phyloP scores from a whole-genome alignment of 805 yeast species.

The Hanseniaspora singularis region DNA sequence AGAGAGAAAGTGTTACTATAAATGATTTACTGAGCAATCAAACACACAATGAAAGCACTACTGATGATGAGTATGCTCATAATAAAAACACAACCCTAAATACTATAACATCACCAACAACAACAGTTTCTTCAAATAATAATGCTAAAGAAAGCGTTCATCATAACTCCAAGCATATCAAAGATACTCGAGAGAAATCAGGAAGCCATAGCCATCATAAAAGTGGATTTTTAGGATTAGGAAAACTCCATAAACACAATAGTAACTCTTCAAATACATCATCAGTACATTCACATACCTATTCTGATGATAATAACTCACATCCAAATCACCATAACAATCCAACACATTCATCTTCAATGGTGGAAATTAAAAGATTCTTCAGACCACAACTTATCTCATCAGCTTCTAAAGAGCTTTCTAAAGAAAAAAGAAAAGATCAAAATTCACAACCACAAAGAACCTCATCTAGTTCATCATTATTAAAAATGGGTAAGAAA shows the following conservation, averaged over 20 bases:
- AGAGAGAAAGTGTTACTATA: constrained; percentile 11
- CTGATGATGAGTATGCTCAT: background rate
- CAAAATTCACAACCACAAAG: constrained; percentile 4
- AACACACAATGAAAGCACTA: background rate
- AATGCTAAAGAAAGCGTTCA: background rate
- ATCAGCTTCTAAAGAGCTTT: constrained; percentile 22
- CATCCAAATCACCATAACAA: constrained; percentile 5
- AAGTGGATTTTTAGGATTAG: constrained; percentile 14
- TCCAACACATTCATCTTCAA: constrained; percentile 35
- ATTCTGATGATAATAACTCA: constrained; percentile 11
- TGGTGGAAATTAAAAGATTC: constrained; percentile 62
- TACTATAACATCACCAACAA: background rate
- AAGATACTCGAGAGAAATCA: background rate
- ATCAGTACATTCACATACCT: constrained; percentile 15
- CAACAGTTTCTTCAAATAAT: background rate
- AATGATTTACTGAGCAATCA: constrained; percentile 12
- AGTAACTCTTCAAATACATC: constrained; percentile 14
- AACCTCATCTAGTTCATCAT: constrained; percentile 7
- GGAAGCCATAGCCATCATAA: constrained; percentile 1
- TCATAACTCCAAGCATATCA: background rate
- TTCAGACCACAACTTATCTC: constrained; percentile 39
- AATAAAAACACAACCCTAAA: background rate
- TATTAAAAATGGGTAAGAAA: constrained; percentile 13
- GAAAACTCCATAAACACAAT: constrained; percentile 12
- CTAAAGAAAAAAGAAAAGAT: constrained; percentile 2